Conservation (phyloP, 176 grass and related monocot genomes). For the Guadua angustifolia region DNA sequence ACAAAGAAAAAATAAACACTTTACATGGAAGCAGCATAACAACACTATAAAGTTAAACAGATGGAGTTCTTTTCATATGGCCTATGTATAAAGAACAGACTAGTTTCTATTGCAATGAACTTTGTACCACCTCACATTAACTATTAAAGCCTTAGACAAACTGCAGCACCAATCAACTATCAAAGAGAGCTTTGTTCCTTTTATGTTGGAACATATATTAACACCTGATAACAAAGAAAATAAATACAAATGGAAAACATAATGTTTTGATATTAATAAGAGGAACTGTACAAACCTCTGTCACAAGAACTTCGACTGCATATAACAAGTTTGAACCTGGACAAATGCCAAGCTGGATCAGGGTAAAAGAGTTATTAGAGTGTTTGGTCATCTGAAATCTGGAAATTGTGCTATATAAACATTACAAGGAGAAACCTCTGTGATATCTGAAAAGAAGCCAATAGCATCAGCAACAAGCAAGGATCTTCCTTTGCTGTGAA, state of each 20-base stretch:
- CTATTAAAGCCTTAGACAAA: conserved; percentile 4
- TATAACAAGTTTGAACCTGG: conserved; percentile 95
- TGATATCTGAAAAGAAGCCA: conserved; percentile 82
- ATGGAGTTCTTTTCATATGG: not conserved
- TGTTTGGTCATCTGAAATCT: conserved; percentile 29
- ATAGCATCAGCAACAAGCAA: conserved; percentile 81
- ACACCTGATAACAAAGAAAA: conserved; percentile 25
- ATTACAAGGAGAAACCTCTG: conserved; percentile 66
- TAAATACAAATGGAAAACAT: conserved; percentile 40
- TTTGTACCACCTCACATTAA: not conserved
- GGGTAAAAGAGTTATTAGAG: conserved; percentile 38
- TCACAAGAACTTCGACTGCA: conserved; percentile 90
- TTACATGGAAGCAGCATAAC: not conserved
- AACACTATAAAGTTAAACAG: conserved; percentile 21
- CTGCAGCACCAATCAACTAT: conserved; percentile 7
- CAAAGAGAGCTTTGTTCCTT: not conserved
- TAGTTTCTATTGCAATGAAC: conserved; percentile 8
- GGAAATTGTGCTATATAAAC: conserved; percentile 20
- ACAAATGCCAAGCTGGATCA: conserved; percentile 79
- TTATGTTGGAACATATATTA: not conserved
- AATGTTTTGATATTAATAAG: conserved; percentile 34
- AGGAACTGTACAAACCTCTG: conserved; percentile 78
- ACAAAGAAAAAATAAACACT: conserved; percentile 19
- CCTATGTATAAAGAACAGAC: conserved; percentile 25
- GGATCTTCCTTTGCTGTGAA: conserved; percentile 84